These are phyloP conservation scores for Skeletonema tropicum DNA, from an alignment of 108 stramenopile species.

Conservation along the genomic window DNA sequence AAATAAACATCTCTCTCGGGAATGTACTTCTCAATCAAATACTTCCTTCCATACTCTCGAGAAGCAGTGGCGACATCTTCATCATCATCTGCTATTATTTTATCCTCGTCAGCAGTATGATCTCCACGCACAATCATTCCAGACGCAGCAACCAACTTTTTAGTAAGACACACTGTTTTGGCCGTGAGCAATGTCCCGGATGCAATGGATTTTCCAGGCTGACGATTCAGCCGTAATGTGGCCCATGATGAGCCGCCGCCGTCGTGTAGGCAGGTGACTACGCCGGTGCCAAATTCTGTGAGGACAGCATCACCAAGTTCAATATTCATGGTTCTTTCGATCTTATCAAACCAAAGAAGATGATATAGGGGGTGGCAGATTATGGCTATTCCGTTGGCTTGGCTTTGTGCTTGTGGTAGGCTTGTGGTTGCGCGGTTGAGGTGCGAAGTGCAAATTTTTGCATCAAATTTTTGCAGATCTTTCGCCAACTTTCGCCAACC, in stretches of 20 bases:
- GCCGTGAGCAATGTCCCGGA: constrained; percentile 58
- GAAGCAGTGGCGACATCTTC: background rate
- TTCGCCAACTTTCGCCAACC: too few relatives aligned
- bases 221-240: constrained; percentile 64
- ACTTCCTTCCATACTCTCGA: constrained; percentile 8
- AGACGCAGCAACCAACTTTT: constrained; percentile 13
- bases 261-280: constrained; percentile 45
- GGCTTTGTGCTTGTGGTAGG: too few relatives aligned
- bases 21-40: constrained; percentile 46
- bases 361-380: too few relatives aligned
- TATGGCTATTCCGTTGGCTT: too few relatives aligned
- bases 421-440: too few relatives aligned
- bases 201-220: constrained; percentile 75
- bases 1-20: constrained; percentile 27
- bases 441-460: too few relatives aligned
- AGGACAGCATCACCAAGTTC: constrained; percentile 75
- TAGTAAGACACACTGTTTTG: constrained; percentile 36
- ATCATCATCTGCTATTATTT: background rate
- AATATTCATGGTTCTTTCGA: background rate
- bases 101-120: constrained; percentile 1
- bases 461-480: too few relatives aligned
- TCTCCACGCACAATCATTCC: constrained; percentile 49
- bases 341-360: too few relatives aligned
- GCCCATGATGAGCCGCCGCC: constrained; percentile 13
- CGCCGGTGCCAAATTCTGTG: constrained; percentile 76